Conservation (phyloP, 2,329 filamentous ascomycete species). For the Neofusicoccum umdonicola region DNA sequence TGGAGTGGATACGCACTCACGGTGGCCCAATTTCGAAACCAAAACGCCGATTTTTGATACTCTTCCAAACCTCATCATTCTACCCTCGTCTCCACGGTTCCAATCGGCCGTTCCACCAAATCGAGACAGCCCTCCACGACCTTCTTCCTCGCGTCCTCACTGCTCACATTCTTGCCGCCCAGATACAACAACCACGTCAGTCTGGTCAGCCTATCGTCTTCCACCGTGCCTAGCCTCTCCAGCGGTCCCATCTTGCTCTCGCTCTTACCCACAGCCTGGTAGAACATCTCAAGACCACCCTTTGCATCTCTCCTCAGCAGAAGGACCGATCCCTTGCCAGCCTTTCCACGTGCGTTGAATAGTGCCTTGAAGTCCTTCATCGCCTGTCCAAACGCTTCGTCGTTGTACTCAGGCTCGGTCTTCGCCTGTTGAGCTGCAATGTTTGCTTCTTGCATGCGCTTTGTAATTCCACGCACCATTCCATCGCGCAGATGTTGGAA, state of each 20-base stretch:
- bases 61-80: constrained; percentile 28
- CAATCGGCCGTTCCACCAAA: constrained; percentile 83
- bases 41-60: constrained; percentile 1
- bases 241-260: constrained; percentile 45
- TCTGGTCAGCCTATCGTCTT: constrained; percentile 76
- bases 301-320: constrained; percentile 64
- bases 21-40: not conserved
- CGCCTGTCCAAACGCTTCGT: constrained; percentile 72
- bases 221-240: constrained; percentile 66
- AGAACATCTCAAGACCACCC: constrained; percentile 61
- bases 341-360: constrained; percentile 74
- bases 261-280: constrained; percentile 48
- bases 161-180: constrained; percentile 81
- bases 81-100: constrained; percentile 80
- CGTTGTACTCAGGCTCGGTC: constrained; percentile 52
- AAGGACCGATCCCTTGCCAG: constrained; percentile 77
- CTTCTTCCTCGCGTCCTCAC: constrained; percentile 73
- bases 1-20: not conserved
- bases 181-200: constrained; percentile 89
- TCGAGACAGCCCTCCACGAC: constrained; percentile 86
- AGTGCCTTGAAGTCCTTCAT: constrained; percentile 75
- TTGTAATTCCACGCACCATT: constrained; percentile 81
- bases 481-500: constrained; percentile 90
- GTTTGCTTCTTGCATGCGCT: constrained; percentile 60
- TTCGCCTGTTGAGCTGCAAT: constrained; percentile 42